Base-by-base conservation (phyloP, 2,329 filamentous ascomycete species). In the Scortechinia acanthostroma region DNA sequence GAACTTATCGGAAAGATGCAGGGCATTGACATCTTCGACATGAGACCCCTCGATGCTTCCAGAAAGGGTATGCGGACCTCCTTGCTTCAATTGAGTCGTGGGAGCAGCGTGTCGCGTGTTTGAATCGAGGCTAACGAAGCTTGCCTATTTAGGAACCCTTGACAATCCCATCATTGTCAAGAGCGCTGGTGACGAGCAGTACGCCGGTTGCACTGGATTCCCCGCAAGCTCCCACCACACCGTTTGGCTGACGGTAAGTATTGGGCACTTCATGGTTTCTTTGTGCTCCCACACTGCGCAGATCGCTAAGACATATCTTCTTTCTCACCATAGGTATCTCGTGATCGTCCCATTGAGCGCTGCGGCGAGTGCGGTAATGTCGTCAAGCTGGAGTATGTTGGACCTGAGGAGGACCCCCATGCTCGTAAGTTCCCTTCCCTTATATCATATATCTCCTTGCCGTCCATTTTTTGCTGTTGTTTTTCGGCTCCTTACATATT, bases 1-100 rank as follows among this genome's bases (percentile, higher is more conserved):
- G 84, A 88, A 69, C 84, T 88, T 55, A 66, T 88, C 58, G 84
- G 84, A 68, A 88, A 88, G 73, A 86, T 88, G 82, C 80, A 88
- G 69, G 84, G 84, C 52, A 66, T 88, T 58, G 84, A 88, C 61
- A 70, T 88, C 60, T 88, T 88, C 66, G 83, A 88, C 65, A 85
- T 87, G 83, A 79, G 74, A 67, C 84, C 84, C 47, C 70, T 88
- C 56, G 83, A 87, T 66, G 73, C 83, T 51, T 84, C 80, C 61
- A 74, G 84, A 58, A 73, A 76, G 64, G 84, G 83, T 85, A 75
- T 51, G 72, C 59, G 44, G 4, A 14, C 45, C n/a, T 30, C 10
- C 25, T 30, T 30, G 25, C 25, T 30, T 30, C n/a, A 10, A 10
- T 30, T 30, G 25, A n/a, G n/a, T n/a, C n/a, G n/a, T n/a, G n/a